Conservation (phyloP, 2,329 filamentous ascomycete species). For the Paraconiothyrium brasiliense region DNA sequence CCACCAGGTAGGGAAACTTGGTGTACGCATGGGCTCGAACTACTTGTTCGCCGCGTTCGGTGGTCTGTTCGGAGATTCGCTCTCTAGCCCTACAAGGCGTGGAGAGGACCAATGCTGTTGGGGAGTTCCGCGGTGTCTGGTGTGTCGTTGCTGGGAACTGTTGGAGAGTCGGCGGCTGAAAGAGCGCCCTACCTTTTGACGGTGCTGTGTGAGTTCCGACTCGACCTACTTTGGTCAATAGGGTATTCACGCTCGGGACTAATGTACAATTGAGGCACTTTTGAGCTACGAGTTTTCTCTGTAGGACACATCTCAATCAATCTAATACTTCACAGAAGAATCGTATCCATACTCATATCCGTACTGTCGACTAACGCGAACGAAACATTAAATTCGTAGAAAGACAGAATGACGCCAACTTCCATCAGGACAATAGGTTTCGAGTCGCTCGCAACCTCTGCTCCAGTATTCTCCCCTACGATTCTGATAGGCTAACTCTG, state of each 20-base stretch:
- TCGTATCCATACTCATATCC: too few relatives aligned
- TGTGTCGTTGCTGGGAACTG: conserved; percentile 50
- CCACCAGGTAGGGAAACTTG: conserved; percentile 50
- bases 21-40: conserved; percentile 61
- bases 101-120: conserved; percentile 46
- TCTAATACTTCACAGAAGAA: too few relatives aligned
- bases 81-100: conserved; percentile 59
- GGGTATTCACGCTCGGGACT: too few relatives aligned
- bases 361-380: too few relatives aligned
- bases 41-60: conserved; percentile 61
- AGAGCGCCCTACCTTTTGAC: conserved; percentile 12
- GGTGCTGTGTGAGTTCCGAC: background rate
- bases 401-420: too few relatives aligned
- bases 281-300: too few relatives aligned
- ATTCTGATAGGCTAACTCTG: background rate
- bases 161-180: conserved; percentile 29
- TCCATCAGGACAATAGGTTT: too few relatives aligned
- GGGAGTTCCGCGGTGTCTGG: conserved; percentile 28
- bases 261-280: too few relatives aligned
- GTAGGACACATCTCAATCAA: too few relatives aligned
- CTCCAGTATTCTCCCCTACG: background rate
- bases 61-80: conserved; percentile 62
- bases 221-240: too few relatives aligned
- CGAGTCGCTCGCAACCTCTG: too few relatives aligned
- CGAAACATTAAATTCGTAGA: too few relatives aligned